Base-by-base conservation (phyloP, 345 rosid genomes). In the Brassica cretica region DNA sequence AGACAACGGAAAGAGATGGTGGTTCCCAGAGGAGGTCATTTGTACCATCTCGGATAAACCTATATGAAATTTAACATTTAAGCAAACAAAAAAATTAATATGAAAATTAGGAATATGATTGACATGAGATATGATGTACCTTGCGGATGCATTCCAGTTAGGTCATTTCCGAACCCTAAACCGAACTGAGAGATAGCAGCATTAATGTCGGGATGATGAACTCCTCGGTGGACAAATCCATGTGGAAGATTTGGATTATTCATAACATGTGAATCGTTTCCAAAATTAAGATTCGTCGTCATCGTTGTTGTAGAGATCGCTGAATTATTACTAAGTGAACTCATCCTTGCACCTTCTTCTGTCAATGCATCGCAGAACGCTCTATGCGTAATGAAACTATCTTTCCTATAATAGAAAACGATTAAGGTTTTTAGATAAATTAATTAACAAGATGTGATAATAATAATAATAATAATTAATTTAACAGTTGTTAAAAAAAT, bases 281-380 rank as follows among this genome's bases (percentile, higher is more conserved):
- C 76, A 78, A 92, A 90, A 72, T 81, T 90, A 14, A 92, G 88
- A 82, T 89, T 89, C 4, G 91, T 74, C 4, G 89, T 2, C 53
- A 37, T 71, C 37, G 69, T 30, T 29, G 72, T 33, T 53, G 73
- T 51, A 51, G 74, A 62, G 41, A 51, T 37, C 49, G 79, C 65
- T 0, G 76, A 64, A 59, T 65, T 70, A 11, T 61, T 71, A 66
- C 60, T 33, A 11, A 72, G 85, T 7, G 97, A 84, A 66, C 83
- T 85, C 81, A 87, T 72, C 73, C 96, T 89, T 10, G 89, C 88
- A 73, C 91, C 87, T 70, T 94, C 97, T 70, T 92, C 98, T 1
- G 93, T 88, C 44, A 94, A 84, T 44, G 98, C 97, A 58, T 94
- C 98, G 18, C 98, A 94, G 49, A 94, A 94, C 7, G 98, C 98